Conservation (phyloP, 108 stramenopile genomes). For the Cyclotella kingstonii region DNA sequence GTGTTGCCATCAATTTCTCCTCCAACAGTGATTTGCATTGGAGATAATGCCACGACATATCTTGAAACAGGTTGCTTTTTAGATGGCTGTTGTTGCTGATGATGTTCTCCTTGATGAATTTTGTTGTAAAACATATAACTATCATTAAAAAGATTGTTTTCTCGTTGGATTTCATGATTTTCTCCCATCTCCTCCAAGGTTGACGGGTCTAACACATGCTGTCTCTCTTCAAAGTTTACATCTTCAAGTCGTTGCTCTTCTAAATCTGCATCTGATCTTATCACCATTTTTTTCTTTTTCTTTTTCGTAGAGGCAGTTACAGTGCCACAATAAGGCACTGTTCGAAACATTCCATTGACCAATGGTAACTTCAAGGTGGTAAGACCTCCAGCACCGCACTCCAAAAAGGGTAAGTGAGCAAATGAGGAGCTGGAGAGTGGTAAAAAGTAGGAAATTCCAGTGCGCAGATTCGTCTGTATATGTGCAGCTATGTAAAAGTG, state of each 20-base stretch:
- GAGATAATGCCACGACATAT: constrained; percentile 37
- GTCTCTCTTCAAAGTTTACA: background rate
- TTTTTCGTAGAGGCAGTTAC: background rate
- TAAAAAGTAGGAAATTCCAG: constrained; percentile 33
- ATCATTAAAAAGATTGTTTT: no score
- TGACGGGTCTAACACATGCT: constrained; percentile 2
- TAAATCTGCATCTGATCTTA: background rate
- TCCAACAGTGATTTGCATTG: constrained; percentile 42
- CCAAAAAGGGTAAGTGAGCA: constrained; percentile 40
- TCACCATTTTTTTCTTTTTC: background rate
- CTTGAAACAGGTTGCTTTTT: no score
- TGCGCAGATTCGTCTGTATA: constrained; percentile 41
- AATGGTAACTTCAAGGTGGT: constrained; percentile 28
- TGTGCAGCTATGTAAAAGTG: constrained; percentile 36
- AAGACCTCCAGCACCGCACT: constrained; percentile 36
- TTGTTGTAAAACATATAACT: background rate
- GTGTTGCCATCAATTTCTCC: constrained; percentile 42
- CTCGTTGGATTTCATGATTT: background rate
- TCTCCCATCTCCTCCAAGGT: background rate
- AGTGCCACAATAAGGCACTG: constrained; percentile 11
- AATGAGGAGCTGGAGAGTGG: constrained; percentile 10
- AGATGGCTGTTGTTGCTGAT: constrained; percentile 27
- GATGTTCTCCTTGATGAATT: background rate
- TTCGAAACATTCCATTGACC: constrained; percentile 29
- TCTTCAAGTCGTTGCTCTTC: background rate